Percentiles rank a stretch among this genome's conserved stretches.
Evolutionary conservation across 345 rosid species (phyloP).

Genomic region (Viola odorata): DNA sequence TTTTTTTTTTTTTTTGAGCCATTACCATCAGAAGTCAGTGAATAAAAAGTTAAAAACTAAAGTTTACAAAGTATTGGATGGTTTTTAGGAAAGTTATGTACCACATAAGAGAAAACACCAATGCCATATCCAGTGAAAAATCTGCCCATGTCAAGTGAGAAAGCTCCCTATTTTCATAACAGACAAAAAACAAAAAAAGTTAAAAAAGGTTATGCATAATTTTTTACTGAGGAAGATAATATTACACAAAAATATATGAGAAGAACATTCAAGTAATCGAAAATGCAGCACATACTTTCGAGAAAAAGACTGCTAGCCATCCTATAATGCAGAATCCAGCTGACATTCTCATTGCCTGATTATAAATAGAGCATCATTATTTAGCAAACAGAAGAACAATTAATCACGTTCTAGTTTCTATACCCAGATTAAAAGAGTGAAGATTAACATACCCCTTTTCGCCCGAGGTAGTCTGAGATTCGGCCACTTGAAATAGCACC

Average conservation of each 20-base stretch:
- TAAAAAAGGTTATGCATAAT: neutral
- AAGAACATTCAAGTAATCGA: too few relatives aligned
- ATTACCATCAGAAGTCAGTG: neutral
- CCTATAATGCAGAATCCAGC: constrained; percentile 71
- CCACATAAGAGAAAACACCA: constrained; percentile 92
- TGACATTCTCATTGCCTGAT: constrained; percentile 83
- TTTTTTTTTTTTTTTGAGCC: constrained; percentile 16
- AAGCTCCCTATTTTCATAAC: constrained; percentile 40
- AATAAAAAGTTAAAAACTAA: neutral
- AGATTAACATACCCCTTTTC: constrained; percentile 64
- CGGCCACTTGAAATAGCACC: constrained; percentile 84
- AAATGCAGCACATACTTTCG: constrained; percentile 31
- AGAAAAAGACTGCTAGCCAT: constrained; percentile 74
- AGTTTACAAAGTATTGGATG: neutral
- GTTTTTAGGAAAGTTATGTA: constrained; percentile 19
- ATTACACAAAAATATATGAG: neutral
- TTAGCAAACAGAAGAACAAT: neutral
- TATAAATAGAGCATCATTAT: neutral
- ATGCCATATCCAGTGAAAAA: constrained; percentile 81
- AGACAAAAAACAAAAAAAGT: neutral
- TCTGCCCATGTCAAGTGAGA: constrained; percentile 73
- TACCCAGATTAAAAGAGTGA: neutral
- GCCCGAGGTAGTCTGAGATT: constrained; percentile 65
- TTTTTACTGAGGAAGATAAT: too few relatives aligned
- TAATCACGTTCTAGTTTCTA: neutral